Percentiles rank a stretch among this genome's conserved stretches.
phyloP scores from a whole-genome alignment of 768 basidiomycete genomes.

The Pleurotus citrinopileatus region DNA sequence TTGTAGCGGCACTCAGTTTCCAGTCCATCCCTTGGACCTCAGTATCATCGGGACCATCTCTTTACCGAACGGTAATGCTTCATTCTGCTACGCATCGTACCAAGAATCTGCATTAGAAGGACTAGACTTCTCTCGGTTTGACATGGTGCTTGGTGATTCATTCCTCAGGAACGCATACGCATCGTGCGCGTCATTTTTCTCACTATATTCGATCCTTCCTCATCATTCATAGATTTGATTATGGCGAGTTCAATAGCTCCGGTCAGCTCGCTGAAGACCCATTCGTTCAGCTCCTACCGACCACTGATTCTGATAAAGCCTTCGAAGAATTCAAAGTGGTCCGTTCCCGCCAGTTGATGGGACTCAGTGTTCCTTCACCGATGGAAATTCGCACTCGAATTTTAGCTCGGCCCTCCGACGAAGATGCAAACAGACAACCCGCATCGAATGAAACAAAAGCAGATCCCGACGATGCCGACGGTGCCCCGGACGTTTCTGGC shows the following conservation, averaged over 20 bases:
- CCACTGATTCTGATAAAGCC: constrained; percentile 34
- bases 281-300: constrained; percentile 61
- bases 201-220: no score
- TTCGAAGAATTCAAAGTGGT: not conserved
- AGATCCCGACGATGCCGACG: not conserved
- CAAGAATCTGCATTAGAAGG: constrained; percentile 28
- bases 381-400: not conserved
- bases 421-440: no score
- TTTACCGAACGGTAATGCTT: no score
- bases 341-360: not conserved
- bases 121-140: constrained; percentile 46
- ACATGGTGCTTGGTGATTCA: constrained; percentile 71
- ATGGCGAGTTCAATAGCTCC: constrained; percentile 56
- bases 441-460: constrained; percentile 23
- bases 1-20: constrained; percentile 41
- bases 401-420: no score
- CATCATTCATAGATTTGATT: no score
- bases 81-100: no score
- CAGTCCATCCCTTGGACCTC: constrained; percentile 67
- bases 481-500: no score
- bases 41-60: constrained; percentile 18
- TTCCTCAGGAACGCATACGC: constrained; percentile 46
- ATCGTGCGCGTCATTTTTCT: constrained; percentile 29
- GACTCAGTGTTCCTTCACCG: not conserved
- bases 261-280: constrained; percentile 39